These are phyloP conservation scores for Calonectria leucothoes DNA, from an alignment of 2,329 filamentous ascomycete genomes.

Conservation along the genomic window DNA sequence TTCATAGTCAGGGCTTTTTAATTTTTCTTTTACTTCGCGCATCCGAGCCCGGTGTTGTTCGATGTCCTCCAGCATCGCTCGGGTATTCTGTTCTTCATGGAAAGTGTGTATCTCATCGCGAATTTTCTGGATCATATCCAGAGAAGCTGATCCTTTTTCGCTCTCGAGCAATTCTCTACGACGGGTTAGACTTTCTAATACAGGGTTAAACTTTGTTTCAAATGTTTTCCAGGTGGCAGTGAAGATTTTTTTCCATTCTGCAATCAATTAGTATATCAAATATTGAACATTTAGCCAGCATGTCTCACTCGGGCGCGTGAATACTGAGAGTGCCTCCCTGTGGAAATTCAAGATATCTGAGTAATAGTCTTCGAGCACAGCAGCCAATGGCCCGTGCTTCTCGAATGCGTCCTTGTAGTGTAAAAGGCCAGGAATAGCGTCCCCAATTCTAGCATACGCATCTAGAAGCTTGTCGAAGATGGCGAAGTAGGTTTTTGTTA, in stretches of 20 bases:
- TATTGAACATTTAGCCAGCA: neutral
- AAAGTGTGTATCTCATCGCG: neutral
- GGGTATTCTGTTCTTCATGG: neutral
- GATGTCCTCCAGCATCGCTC: neutral
- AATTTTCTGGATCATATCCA: neutral
- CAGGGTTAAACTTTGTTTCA: slow-evolving; percentile 4
- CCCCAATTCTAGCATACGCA: slow-evolving; percentile 15
- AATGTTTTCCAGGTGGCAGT: slow-evolving; percentile 20
- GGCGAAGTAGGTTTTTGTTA: neutral
- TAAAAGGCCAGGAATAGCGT: slow-evolving; percentile 1
- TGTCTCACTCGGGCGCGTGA: slow-evolving; percentile 5
- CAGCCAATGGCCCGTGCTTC: neutral
- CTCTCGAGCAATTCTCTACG: slow-evolving; percentile 3
- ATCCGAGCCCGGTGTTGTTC: neutral
- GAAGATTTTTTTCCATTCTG: slow-evolving; percentile 21
- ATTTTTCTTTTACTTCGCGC: slow-evolving; percentile 3
- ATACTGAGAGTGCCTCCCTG: slow-evolving; percentile 2
- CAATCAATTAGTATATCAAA: neutral
- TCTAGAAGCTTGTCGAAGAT: slow-evolving; percentile 13
- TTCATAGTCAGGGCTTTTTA: neutral
- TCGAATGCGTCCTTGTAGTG: slow-evolving; percentile 7
- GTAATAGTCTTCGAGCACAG: slow-evolving; percentile 23
- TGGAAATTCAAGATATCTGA: slow-evolving; percentile 23
- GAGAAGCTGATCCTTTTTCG: neutral
- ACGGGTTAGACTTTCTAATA: slow-evolving; percentile 5